Percentiles rank a stretch among this genome's conserved stretches.
Evolutionary conservation across 2,329 filamentous ascomycete genomes (phyloP).

Genomic region (Pseudogymnoascus sp.): DNA sequence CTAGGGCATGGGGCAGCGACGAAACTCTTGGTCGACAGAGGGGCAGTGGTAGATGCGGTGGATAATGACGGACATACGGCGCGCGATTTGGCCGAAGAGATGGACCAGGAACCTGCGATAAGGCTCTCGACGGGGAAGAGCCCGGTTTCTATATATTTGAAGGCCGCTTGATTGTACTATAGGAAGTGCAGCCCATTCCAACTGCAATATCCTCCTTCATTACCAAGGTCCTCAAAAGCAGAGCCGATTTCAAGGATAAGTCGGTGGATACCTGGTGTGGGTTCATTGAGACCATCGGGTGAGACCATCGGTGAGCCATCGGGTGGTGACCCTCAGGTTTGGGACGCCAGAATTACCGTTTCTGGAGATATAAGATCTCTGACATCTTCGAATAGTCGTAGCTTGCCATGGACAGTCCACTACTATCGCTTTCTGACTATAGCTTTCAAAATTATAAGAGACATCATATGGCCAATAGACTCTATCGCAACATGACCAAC

Average conservation of each 20-base stretch:
- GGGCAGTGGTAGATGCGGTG: not conserved
- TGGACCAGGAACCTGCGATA: not conserved
- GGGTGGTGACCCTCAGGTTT: too few relatives aligned
- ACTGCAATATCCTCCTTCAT: not conserved
- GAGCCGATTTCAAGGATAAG: not conserved
- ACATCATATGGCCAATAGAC: too few relatives aligned
- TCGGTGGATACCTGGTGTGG: not conserved
- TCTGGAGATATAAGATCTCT: too few relatives aligned
- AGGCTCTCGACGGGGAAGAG: not conserved
- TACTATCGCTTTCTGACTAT: too few relatives aligned
- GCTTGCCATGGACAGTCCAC: too few relatives aligned
- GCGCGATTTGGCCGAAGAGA: not conserved
- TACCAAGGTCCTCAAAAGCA: not conserved
- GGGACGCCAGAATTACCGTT: too few relatives aligned
- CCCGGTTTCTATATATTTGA: not conserved
- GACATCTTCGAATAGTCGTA: too few relatives aligned
- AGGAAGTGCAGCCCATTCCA: conserved; percentile 39
- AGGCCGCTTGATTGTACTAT: not conserved
- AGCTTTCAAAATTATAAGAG: too few relatives aligned
- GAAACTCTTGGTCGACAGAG: conserved; percentile 9
- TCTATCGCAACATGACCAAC: not conserved
- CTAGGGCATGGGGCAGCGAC: conserved; percentile 10
- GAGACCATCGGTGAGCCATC: too few relatives aligned
- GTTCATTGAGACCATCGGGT: not conserved
- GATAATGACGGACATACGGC: not conserved